Evolutionary conservation across 768 basidiomycete species (phyloP).

Genomic region (Tylopilus sp.): DNA sequence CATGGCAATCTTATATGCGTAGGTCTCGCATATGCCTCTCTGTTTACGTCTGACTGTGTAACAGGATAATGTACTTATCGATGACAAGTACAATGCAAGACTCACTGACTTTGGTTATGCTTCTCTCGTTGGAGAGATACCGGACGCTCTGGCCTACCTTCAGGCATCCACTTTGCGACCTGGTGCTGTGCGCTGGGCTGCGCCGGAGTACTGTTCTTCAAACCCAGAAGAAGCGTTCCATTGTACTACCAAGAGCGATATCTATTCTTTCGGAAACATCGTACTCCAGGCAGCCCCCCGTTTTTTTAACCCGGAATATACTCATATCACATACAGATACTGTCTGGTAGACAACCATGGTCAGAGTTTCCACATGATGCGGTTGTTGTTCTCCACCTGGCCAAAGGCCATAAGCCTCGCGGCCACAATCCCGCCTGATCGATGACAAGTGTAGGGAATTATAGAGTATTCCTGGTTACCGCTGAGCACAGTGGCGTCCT

Average conservation of each 20-base stretch:
- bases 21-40: neutral
- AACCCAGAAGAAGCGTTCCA: neutral
- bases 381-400: neutral
- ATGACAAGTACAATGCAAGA: neutral
- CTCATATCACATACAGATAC: neutral
- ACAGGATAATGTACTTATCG: conserved; percentile 8
- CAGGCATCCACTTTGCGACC: conserved; percentile 3
- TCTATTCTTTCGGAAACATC: conserved; percentile 10
- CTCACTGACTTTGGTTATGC: conserved; percentile 10
- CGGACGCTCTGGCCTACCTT: conserved; percentile 4
- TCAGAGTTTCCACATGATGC: neutral
- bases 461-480: conserved; percentile 6
- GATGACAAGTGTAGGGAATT: conserved; percentile 6
- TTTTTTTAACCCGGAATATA: neutral
- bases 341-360: conserved; percentile 6
- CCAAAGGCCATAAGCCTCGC: conserved; percentile 3
- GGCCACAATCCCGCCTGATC: conserved; percentile 4
- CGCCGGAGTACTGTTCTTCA: conserved; percentile 5
- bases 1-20: conserved; percentile 10
- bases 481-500: neutral
- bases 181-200: conserved; percentile 5
- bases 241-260: conserved; percentile 5
- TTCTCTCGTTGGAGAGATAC: conserved; percentile 7
- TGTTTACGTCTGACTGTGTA: neutral
- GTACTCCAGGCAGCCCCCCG: conserved; percentile 1